Conservation (phyloP, 106 monocot species). For the Allium fistulosum region DNA sequence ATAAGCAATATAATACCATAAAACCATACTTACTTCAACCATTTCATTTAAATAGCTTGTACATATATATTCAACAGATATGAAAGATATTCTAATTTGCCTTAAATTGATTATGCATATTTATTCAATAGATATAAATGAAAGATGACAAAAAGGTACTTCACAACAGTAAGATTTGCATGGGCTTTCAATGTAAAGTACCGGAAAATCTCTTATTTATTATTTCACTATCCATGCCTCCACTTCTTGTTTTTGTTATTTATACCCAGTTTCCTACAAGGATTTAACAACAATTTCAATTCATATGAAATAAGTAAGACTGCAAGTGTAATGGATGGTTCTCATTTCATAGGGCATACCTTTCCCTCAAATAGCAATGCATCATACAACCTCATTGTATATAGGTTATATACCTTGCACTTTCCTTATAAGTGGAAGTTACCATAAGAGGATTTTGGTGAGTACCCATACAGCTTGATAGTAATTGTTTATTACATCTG, state of each 20-base stretch:
- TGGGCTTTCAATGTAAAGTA: too few relatives aligned
- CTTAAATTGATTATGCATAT: too few relatives aligned
- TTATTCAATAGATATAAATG: too few relatives aligned
- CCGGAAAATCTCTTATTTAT: too few relatives aligned
- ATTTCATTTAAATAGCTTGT: slow-evolving; percentile 32
- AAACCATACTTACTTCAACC: slow-evolving; percentile 54
- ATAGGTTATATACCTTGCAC: slow-evolving; percentile 83
- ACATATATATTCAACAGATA: too few relatives aligned
- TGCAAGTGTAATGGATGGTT: too few relatives aligned
- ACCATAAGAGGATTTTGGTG: neutral
- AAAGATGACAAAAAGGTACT: too few relatives aligned
- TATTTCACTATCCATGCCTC: too few relatives aligned
- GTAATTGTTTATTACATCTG: too few relatives aligned
- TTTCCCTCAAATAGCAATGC: slow-evolving; percentile 78
- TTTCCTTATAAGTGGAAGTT: slow-evolving; percentile 40
- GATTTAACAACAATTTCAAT: neutral
- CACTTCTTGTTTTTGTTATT: neutral
- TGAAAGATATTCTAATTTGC: too few relatives aligned
- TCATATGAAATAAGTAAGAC: neutral
- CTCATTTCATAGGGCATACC: slow-evolving; percentile 22
- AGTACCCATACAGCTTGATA: too few relatives aligned
- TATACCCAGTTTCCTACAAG: neutral
- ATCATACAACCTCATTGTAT: slow-evolving; percentile 77
- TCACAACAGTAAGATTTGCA: too few relatives aligned
- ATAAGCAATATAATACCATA: neutral